Base-by-base conservation (phyloP, 2,329 filamentous ascomycete genomes). In the Diaporthe vaccinii region DNA sequence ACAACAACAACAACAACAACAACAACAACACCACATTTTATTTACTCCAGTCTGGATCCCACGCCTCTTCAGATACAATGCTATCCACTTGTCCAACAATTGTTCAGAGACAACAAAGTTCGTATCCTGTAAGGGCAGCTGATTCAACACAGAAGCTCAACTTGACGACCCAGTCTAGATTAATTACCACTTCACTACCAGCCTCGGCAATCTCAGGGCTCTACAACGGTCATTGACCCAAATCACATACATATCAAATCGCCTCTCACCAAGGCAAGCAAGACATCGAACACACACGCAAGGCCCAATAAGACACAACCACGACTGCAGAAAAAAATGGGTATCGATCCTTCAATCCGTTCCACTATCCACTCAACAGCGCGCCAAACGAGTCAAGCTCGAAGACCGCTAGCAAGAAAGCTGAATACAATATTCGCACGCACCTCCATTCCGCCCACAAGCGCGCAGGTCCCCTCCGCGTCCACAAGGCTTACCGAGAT, bases 291-390 rank as follows among this genome's bases (percentile, higher is more conserved):
- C 46, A 15, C 36, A 5, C 36, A 39, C 17, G 28, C 10, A 49
- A 44, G 17, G 20, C 34, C 20, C 22, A 20, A 31, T 51, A 10
- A 51, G 20, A 65, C 70, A 62, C 36, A n/a, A 25, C 44, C 12
- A 20, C 28, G 46, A 25, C 12, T 39, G 46, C 28, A 36, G n/a
- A 31, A 36, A 25, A 31, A 46, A 44, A 34, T 55, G 71, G 71
- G 71, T 73, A 73, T 73, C 71, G 49, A 55, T 65, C 58, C 71
- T 46, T 53, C 65, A 69, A 69, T 55, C 31, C 65, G 49, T 55
- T 69, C n/a, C 34, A 55, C 46, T 69, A 61, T 72, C 57, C 31
- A 61, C 58, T 73, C 14, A 65, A 73, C 20, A 49, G 59, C 46
- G 34, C 46, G 34, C n/a, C 34, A 69, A 36, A 28, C 65, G 65